These are phyloP conservation scores for Achlya hypogyna DNA, from an alignment of 352 stramenopile genomes.

Conservation along the genomic window DNA sequence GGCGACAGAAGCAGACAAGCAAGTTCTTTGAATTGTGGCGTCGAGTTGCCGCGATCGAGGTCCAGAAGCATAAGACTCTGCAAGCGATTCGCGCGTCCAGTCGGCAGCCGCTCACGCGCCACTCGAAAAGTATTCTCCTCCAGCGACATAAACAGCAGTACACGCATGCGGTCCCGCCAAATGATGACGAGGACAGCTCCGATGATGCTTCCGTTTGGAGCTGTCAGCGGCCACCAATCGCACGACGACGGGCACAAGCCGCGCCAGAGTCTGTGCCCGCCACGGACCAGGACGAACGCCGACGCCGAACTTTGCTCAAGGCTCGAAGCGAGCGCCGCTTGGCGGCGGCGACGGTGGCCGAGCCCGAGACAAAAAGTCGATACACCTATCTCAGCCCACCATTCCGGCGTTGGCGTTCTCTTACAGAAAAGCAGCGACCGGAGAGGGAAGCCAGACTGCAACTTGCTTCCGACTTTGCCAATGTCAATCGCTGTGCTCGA, in stretches of 20 bases:
- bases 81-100: neutral
- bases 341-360: neutral
- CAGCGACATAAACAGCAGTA: neutral
- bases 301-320: neutral
- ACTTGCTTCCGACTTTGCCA: neutral
- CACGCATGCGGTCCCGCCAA: neutral
- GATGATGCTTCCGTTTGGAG: neutral
- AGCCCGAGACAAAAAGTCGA: neutral
- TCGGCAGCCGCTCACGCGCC: neutral
- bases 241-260: neutral
- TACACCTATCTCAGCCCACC: neutral
- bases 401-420: neutral
- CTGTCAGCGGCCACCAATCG: neutral
- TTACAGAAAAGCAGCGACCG: neutral
- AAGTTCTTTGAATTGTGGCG: conserved; percentile 1
- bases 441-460: neutral
- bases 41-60: neutral
- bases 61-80: neutral
- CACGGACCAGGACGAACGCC: neutral
- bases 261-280: neutral
- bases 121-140: neutral
- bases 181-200: neutral
- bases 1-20: conserved; percentile 1
- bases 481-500: neutral
- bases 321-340: neutral